Base-by-base conservation (phyloP, 306 rosid species). In the Cicer yamashitae region DNA sequence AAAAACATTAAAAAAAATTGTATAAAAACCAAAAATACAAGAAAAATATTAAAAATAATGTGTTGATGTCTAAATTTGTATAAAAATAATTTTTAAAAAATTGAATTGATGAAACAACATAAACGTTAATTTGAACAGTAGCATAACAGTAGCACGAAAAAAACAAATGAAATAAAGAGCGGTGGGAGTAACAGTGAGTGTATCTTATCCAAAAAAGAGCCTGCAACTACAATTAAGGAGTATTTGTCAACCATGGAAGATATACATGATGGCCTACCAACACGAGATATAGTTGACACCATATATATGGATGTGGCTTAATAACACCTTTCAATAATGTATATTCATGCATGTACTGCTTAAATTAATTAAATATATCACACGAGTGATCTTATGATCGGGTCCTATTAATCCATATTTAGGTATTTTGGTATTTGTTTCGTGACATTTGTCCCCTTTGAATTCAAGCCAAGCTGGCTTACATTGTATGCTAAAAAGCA, bases 351-450 rank as follows among this genome's bases (percentile, higher is more conserved):
- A 72, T 62, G 59, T 62, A 62, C 38, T 74, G 65, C 73, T 65
- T 78, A 51, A 73, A 15, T 43, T 48, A 44, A 52, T 54, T 44
- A 78, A 62, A 74, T 78, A 78, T 62, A 45, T 82, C 83, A 77
- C 83, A 81, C 81, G 81, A 62, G 84, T 59, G 86, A 66, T 59
- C 41, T 57, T 43, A 30, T 45, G 13, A 73, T 47, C n/a, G 13
- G 44, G 43, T 54, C 78, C 77, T 52, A 68, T 85, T 85, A 41
- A 47, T 74, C 67, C 61, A 70, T 15, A 25, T 85, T 46, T 64
- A 64, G 74, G 78, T 64, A 51, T 70, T 40, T 40, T 61, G 76
- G 78, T 56, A 63, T 34, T 47, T 51, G 6, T 22, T 78, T 67
- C 4, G 2, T 56, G 11, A 13, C 74, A 22, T 45, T 66, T 79